Evolutionary conservation across 345 rosid genomes (phyloP), one percentile per base, ranked within the genome.

Genomic region (Brassica juncea): DNA sequence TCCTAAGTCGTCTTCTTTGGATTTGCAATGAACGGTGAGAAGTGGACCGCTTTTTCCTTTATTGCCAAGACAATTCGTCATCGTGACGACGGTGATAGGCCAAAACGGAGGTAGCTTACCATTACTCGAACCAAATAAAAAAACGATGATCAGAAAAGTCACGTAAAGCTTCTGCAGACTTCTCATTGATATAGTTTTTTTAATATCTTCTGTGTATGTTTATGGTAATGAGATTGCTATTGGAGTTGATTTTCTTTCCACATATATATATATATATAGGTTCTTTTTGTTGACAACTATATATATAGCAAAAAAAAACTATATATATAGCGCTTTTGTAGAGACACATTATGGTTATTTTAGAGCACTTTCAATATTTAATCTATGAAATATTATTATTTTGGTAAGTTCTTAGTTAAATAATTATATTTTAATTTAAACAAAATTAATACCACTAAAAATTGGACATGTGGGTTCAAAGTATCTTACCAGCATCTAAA

Each of bases 11-110:
- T 74, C 32, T 1, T 74, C 5, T 15, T 60, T 73, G 5, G 74
- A 59, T 59, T 68, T 52, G 34, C 82, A 80, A 14, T 80, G 82
- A 25, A 74, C 3, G 2, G 54, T 73, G 32, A 57, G 73, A 58
- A 16, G 15, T 52, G 77, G 49, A 62, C 77, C 61, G 19, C 16
- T 49, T 14, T 49, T 49, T 12, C 19, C 55, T 49, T 49, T 49
- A 4, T 49, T 4, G 12, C 60, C 59, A 27, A 78, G 4, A 37
- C 0, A 2, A 10, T 78, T 71, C 21, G 66, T 78, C 4, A 78
- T 65, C 15, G 6, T 71, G 34, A 71, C 44, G 5, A 11, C 1
- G 2, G 76, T 78, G 2, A 2, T 5, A 2, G 32, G 71, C 80
- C 80, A 63, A 30, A 63, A 63, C 23, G 21, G 42, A 31, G 21